A percentile compares a stretch with the other conserved stretches of the same genome.
Conservation (phyloP, 2,329 filamentous ascomycete genomes). For the Anisogramma anomala region DNA sequence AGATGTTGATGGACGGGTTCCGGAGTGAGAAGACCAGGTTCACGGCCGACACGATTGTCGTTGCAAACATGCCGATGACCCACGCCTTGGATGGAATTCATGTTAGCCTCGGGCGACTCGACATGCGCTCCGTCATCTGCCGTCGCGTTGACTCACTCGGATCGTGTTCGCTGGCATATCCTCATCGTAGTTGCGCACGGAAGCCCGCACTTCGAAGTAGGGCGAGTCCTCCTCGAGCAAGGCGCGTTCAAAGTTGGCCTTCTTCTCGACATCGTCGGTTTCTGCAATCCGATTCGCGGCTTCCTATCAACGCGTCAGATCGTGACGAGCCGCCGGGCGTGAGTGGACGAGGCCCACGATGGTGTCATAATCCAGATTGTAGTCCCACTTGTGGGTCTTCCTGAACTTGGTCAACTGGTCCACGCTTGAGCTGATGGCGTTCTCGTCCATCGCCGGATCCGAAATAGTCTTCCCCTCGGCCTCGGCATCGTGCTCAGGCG, state of each 20-base stretch:
- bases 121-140: background rate
- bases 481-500: constrained; percentile 1
- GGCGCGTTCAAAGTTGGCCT: constrained; percentile 10
- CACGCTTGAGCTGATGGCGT: constrained; percentile 3
- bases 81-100: background rate
- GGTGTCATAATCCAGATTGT: constrained; percentile 9
- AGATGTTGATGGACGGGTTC: constrained; percentile 8
- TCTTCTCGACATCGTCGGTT: constrained; percentile 12
- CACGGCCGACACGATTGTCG: constrained; percentile 8
- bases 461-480: constrained; percentile 6
- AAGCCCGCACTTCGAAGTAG: constrained; percentile 20
- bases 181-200: constrained; percentile 17
- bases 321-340: background rate
- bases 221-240: constrained; percentile 12
- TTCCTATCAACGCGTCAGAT: background rate
- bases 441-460: background rate
- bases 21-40: constrained; percentile 11
- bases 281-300: constrained; percentile 9
- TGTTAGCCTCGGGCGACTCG: background rate
- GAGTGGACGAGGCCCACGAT: constrained; percentile 4
- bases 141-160: background rate
- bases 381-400: constrained; percentile 12
- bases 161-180: constrained; percentile 12
- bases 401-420: constrained; percentile 12
- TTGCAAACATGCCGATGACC: constrained; percentile 8